These are phyloP conservation scores for Pterocarpus santalinus DNA, from an alignment of 306 rosid species.

Conservation along the genomic window DNA sequence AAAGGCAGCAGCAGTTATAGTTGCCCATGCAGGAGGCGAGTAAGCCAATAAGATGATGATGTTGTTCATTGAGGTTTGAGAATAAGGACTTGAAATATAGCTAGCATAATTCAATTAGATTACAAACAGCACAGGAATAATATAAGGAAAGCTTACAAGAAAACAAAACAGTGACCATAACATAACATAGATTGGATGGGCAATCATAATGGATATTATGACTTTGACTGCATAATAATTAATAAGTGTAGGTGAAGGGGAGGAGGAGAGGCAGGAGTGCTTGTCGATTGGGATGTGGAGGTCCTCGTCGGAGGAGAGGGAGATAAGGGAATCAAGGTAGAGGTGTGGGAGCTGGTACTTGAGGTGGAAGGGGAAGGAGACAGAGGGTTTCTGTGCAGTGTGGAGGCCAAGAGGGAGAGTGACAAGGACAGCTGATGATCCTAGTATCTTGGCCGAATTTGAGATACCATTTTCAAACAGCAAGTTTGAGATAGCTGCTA, in stretches of 20 bases:
- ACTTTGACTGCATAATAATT: neutral
- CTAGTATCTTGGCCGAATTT: conserved; percentile 81
- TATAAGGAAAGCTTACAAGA: neutral
- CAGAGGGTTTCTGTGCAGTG: neutral
- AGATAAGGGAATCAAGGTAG: neutral
- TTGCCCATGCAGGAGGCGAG: conserved; percentile 91
- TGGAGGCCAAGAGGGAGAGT: neutral
- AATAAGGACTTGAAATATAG: conserved; percentile 40
- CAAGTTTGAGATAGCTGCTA: conserved; percentile 92
- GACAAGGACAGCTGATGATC: conserved; percentile 56
- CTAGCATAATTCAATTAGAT: conserved; percentile 58
- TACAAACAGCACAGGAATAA: neutral
- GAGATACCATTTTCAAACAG: conserved; percentile 94
- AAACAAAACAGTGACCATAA: neutral
- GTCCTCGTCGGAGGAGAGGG: neutral
- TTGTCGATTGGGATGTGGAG: neutral
- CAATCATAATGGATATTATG: neutral
- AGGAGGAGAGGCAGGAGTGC: neutral
- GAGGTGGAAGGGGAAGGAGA: neutral
- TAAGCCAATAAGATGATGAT: conserved; percentile 45
- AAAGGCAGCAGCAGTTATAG: conserved; percentile 66
- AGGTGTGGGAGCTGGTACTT: neutral
- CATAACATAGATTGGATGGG: neutral
- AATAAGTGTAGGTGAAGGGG: neutral
- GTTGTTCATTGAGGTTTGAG: conserved; percentile 27